Conservation (phyloP, 1,284 basidiomycete genomes). For the Neonothopanus nambi region DNA sequence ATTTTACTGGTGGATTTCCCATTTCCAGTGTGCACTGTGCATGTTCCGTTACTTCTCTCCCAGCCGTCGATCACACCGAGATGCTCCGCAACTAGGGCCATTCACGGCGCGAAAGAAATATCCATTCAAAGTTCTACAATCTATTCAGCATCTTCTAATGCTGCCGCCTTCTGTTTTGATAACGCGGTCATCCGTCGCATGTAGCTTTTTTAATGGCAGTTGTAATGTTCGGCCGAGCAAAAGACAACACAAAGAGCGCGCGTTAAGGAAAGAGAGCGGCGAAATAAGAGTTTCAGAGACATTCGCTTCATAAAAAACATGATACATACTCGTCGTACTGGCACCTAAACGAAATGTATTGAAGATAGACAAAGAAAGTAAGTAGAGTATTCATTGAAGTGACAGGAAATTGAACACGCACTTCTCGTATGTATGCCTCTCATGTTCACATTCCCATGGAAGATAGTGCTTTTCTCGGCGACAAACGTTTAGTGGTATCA, state of each 20-base stretch:
- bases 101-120: background rate
- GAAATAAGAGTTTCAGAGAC: background rate
- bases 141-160: constrained; percentile 49
- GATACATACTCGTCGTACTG: constrained; percentile 86
- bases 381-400: background rate
- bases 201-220: constrained; percentile 63
- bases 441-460: constrained; percentile 84
- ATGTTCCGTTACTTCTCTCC: background rate
- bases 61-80: background rate
- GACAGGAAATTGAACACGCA: constrained; percentile 36
- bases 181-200: constrained; percentile 83
- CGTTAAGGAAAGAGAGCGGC: background rate
- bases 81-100: background rate
- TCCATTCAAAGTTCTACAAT: background rate
- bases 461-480: constrained; percentile 71
- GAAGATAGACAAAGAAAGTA: background rate
- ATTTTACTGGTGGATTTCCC: too few species aligned
- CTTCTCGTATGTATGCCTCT: constrained; percentile 78
- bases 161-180: constrained; percentile 68
- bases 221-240: constrained; percentile 3
- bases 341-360: constrained; percentile 54
- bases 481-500: constrained; percentile 86
- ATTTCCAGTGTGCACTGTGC: too few species aligned
- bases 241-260: background rate
- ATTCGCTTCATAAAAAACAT: background rate